Base-by-base conservation (phyloP, 2,329 filamentous ascomycete genomes). In the Monosporascus sp. region DNA sequence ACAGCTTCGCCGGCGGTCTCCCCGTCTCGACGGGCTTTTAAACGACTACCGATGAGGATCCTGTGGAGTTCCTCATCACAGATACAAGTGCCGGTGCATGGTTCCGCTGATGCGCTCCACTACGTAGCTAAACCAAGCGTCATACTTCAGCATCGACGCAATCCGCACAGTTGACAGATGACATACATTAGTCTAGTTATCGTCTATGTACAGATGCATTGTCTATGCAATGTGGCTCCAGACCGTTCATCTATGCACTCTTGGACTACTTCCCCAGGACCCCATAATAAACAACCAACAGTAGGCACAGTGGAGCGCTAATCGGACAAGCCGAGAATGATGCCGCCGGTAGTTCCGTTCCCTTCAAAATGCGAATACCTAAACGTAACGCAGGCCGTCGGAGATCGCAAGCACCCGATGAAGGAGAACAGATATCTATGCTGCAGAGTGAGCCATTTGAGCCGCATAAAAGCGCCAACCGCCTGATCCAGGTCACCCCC, bases 401-500 rank as follows among this genome's bases (percentile, higher is more conserved):
- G 31, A 35, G 31, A 35, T 35, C 31, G 31, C 31, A 14, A 35
- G 31, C 9, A 5, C 18, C 18, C 18, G 22, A 18, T 14, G n/a
- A 20, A 49, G 22, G 15, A 14, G 18, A 38, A 40, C 7, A 22
- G 55, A 55, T 49, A 52, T 37, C 45, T 49, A 51, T 49, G 46
- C 49, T 52, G 47, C 51, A 51, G 14, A 51, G 55, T 51, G 52
- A 53, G 20, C 50, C 54, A 37, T 31, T 46, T 41, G 51, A 51
- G 49, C 56, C 51, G 50, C 56, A 44, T 48, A 45, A 37, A 59
- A 58, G 54, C 57, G 51, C 58, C 52, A 18, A 55, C 58, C 49
- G 51, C 49, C 51, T 57, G 56, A 58, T 61, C 58, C 59, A 58
- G 56, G 51, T 58, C 58, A 43, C 58, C 28, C 52, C 51, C 49